Base-by-base conservation (phyloP, 352 stramenopile species). In the Phytophthora kernoviae region DNA sequence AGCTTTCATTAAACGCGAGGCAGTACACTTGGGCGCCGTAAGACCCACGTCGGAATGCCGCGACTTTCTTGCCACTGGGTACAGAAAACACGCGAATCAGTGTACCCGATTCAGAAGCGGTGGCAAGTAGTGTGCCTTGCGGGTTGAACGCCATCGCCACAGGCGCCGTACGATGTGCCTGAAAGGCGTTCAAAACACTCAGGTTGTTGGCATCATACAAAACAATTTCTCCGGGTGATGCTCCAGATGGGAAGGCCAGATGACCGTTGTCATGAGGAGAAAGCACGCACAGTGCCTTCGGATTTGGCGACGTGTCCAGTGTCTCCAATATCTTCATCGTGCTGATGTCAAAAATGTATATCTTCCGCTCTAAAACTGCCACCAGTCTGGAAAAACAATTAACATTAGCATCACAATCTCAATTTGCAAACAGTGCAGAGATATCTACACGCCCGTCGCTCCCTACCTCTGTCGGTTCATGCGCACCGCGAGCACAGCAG, bases 81-180 rank as follows among this genome's bases (percentile, higher is more conserved):
- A 98, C 97, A 48, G 97, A 84, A 77, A 98, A 99, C 18, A 99
- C 88, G n/a, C 97, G 87, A 62, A 99, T 96, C 36, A 99, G 76
- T 5, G 97, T 99, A 14, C 97, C 97, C 65, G 89, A 95, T 68
- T 97, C 88, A 2, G 91, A 97, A 11, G 91, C 90, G 2, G 91
- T 98, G 7, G 91, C 90, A 6, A 98, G 75, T 40, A 97, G 60
- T 41, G 86, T 91, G 18, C 91, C 88, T 40, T 94, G 77, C 2
- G 75, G 44, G 50, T 95, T 96, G 65, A 98, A 97, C 32, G 88
- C 81, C 68, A 98, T 90, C 7, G 88, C 88, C 17, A 96, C 88
- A 2, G 94, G 89, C n/a, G 82, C 80, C 12, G 80, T 82, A 4
- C 87, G 84, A 63, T 97, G 91, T 14, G 90, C 90, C 58, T 96